Conservation (phyloP, 1,139 yeast genomes). For the Yamadazyma epiphylla region DNA sequence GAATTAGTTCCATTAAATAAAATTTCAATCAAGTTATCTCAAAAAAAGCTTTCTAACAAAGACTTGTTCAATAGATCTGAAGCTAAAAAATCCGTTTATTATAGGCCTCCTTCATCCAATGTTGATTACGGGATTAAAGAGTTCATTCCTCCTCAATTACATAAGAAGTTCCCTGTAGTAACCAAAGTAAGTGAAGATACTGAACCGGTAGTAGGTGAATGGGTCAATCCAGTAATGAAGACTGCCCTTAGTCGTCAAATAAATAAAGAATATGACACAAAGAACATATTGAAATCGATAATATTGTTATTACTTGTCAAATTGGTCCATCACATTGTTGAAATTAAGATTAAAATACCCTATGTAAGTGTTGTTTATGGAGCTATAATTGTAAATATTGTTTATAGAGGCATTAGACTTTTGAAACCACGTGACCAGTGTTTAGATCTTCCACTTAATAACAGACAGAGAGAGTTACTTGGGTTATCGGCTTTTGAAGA, state of each 20-base stretch:
- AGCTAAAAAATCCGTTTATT: conserved; percentile 26
- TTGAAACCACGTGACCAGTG: conserved; percentile 38
- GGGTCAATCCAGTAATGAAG: conserved; percentile 37
- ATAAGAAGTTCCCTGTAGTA: conserved; percentile 14
- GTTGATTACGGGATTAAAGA: conserved; percentile 26
- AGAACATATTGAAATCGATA: conserved; percentile 17
- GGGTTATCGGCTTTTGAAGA: conserved; percentile 22
- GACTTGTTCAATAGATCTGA: conserved; percentile 9
- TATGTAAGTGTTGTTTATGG: conserved; percentile 6
- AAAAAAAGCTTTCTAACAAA: conserved; percentile 14
- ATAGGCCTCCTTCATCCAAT: conserved; percentile 30
- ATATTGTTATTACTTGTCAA: conserved; percentile 9
- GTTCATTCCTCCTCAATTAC: conserved; percentile 25
- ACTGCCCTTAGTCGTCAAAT: conserved; percentile 36
- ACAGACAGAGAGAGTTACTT: conserved; percentile 31
- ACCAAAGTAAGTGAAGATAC: conserved; percentile 8
- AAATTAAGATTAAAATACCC: conserved; percentile 7
- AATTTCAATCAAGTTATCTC: conserved; percentile 16
- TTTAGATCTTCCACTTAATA: conserved; percentile 37
- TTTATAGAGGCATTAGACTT: conserved; percentile 17
- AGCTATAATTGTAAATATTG: conserved; percentile 5
- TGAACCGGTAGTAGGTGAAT: conserved; percentile 25
- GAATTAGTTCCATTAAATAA: conserved; percentile 15
- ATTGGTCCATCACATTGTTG: conserved; percentile 2
- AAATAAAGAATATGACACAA: conserved; percentile 26